Evolutionary conservation across 2,329 filamentous ascomycete species (phyloP), one percentile per base, ranked within the genome.

Genomic region (Botrytis elliptica): DNA sequence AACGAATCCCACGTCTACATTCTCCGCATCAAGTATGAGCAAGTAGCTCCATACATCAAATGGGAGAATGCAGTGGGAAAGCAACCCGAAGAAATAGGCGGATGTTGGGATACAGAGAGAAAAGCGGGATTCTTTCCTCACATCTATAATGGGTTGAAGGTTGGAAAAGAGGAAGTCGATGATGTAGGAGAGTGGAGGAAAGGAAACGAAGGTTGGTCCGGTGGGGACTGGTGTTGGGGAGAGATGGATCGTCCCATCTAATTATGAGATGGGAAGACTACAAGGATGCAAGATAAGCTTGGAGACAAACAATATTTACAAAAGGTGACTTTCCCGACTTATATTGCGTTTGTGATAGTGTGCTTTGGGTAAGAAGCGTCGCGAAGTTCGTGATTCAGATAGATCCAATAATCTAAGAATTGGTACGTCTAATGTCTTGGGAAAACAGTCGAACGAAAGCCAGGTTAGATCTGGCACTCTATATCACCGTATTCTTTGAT

Each of bases 81-180:
- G 55, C 46, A 63, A 10, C 72, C 78, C 10, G 75, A 77, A 40
- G 77, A 78, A 59, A 71, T 75, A 20, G 77, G 77, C 1, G 75
- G 77, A 18, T 74, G 74, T 62, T 80, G 79, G 79, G 78, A 80
- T 75, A 74, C 74, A 10, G 73, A 79, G n/a, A 77, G 75, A 1
- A 70, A 72, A 33, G 72, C 64, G 14, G 77, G 77, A 0, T 78
- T 76, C 4, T 81, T 80, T 68, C 78, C 79, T 33, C 79, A 81
- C 73, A 74, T 81, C 59, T 77, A 80, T 75, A 78, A 79, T 72
- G 76, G 72, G 33, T 72, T 79, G 67, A 79, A 75, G 57, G 42
- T 80, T 33, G 79, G 79, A 14, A 75, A 72, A 36, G 76, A 77
- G 25, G 78, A 80, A 68, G 74, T 80, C 36, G 77, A 79, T n/a